Evolutionary conservation across 345 rosid genomes (phyloP).

Genomic region (Anastatica hierochuntica): DNA sequence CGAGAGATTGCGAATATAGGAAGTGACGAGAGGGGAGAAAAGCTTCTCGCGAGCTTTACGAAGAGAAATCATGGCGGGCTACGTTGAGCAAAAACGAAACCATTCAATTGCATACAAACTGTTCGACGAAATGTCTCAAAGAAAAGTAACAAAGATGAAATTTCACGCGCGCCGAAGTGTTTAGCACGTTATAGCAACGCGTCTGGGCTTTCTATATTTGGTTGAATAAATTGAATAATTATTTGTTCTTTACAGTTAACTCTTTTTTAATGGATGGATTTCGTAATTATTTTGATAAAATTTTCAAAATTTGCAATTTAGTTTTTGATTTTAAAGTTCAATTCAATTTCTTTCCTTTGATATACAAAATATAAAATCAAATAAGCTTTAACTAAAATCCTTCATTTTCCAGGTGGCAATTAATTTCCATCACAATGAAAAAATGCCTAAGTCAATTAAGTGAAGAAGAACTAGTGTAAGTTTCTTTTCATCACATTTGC

Average conservation of each 20-base stretch:
- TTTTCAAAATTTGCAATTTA: too few relatives aligned
- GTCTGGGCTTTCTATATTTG: too few relatives aligned
- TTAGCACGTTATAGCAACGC: too few relatives aligned
- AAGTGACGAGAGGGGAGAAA: slow-evolving; percentile 14
- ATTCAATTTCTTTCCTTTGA: neutral
- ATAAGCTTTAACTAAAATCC: neutral
- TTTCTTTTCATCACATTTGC: too few relatives aligned
- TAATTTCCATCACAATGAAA: neutral
- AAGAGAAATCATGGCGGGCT: slow-evolving; percentile 39
- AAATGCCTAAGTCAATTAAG: neutral
- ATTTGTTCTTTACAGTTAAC: too few relatives aligned
- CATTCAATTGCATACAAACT: neutral
- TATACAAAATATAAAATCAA: neutral
- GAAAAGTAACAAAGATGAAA: neutral
- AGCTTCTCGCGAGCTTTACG: slow-evolving; percentile 33
- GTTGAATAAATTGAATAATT: too few relatives aligned
- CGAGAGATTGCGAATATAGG: slow-evolving; percentile 28
- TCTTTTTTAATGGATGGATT: too few relatives aligned
- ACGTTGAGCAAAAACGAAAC: neutral
- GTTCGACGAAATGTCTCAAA: slow-evolving; percentile 25
- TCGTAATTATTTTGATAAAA: neutral
- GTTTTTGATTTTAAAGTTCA: neutral
- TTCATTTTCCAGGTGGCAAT: neutral
- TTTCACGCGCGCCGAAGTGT: too few relatives aligned
- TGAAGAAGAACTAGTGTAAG: too few relatives aligned